These are phyloP conservation scores for Penicillium paneum DNA, from an alignment of 2,329 filamentous ascomycete genomes.

Conservation along the genomic window DNA sequence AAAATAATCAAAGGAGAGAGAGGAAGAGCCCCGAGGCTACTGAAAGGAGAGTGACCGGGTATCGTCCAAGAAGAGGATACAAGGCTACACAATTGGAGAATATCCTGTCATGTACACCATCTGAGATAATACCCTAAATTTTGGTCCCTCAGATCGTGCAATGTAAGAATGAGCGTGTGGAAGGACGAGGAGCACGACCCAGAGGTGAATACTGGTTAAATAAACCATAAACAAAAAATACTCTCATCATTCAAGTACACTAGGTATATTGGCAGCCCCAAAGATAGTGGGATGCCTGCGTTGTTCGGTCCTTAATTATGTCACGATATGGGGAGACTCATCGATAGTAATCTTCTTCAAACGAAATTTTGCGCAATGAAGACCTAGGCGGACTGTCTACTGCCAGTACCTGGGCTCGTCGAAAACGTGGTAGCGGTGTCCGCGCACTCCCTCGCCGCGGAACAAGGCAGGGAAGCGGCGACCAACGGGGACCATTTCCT, in stretches of 20 bases:
- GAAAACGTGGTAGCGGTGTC: constrained; percentile 93
- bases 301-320: constrained; percentile 8
- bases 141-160: not conserved
- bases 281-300: constrained; percentile 6
- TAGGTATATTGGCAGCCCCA: not conserved
- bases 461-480: constrained; percentile 83
- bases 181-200: not conserved
- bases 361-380: not conserved
- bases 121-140: not conserved
- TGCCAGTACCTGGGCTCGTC: constrained; percentile 75
- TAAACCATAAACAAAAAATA: not conserved
- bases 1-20: not conserved
- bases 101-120: too few species aligned
- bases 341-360: constrained; percentile 3
- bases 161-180: not conserved
- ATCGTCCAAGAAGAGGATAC: not conserved
- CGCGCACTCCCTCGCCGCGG: constrained; percentile 78
- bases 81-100: not conserved
- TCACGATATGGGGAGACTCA: constrained; percentile 8
- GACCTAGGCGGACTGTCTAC: constrained; percentile 20
- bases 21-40: too few species aligned
- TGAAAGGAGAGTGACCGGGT: not conserved
- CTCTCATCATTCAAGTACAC: not conserved
- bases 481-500: constrained; percentile 71
- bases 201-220: not conserved